Evolutionary conservation across 106 monocot species (phyloP).

Genomic region (Iris macrosiphon): DNA sequence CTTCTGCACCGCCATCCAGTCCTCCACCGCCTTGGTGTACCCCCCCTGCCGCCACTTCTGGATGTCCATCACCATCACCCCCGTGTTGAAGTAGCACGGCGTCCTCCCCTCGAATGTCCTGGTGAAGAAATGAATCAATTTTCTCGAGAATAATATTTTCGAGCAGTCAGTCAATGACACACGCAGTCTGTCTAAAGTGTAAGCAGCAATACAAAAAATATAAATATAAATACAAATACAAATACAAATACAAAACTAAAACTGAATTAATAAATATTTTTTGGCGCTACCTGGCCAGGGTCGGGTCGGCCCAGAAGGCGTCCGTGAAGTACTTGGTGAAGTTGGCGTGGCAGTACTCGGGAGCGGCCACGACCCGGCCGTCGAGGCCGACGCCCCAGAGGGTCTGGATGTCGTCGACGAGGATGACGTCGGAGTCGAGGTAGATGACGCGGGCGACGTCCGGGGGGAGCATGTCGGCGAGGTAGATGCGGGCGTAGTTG

Average conservation of each 20-base stretch:
- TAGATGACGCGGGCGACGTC: constrained; percentile 56
- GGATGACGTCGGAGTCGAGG: constrained; percentile 73
- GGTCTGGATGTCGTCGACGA: constrained; percentile 53
- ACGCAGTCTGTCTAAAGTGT: no score
- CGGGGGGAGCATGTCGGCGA: constrained; percentile 53
- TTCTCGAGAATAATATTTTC: no score
- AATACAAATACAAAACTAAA: no score
- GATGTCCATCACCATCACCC: constrained; percentile 48
- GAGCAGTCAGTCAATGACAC: no score
- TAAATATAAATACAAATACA: no score
- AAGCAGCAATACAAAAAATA: no score
- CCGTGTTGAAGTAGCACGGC: constrained; percentile 39
- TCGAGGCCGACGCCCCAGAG: constrained; percentile 45
- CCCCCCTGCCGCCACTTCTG: constrained; percentile 17
- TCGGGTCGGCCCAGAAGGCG: constrained; percentile 19
- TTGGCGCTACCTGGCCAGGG: no score
- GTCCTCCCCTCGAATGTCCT: constrained; percentile 12
- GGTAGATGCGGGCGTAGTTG: constrained; percentile 80
- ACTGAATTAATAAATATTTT: no score
- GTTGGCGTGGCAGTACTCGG: constrained; percentile 82
- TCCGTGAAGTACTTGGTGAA: constrained; percentile 85
- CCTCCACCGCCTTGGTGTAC: constrained; percentile 29
- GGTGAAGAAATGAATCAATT: not conserved
- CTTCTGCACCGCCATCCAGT: constrained; percentile 49
- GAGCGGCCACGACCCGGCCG: constrained; percentile 37